Conservation (phyloP, 495 filamentous ascomycete species). For the Terfezia claveryi region DNA sequence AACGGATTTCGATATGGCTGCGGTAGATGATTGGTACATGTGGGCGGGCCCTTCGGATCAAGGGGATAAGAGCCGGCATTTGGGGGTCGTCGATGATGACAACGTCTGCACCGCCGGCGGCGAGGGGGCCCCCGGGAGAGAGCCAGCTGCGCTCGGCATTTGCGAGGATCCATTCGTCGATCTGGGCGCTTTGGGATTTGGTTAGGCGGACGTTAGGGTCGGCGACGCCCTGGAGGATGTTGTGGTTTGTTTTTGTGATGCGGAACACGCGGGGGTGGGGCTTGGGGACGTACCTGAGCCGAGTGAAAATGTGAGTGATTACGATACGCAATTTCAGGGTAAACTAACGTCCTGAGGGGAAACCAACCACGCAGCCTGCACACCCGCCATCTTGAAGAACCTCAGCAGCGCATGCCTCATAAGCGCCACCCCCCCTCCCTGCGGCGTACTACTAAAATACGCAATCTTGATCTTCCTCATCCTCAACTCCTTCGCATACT, state of each 20-base stretch:
- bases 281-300: slow-evolving; percentile 48
- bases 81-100: slow-evolving; percentile 70
- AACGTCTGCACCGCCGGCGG: slow-evolving; percentile 52
- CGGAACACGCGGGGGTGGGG: slow-evolving; percentile 67
- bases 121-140: slow-evolving; percentile 41
- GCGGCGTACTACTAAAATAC: slow-evolving; percentile 70
- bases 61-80: slow-evolving; percentile 61
- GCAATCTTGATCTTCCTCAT: slow-evolving; percentile 46
- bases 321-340: no score
- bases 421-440: slow-evolving; percentile 69
- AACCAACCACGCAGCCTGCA: slow-evolving; percentile 57
- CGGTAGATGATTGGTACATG: slow-evolving; percentile 60
- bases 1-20: slow-evolving; percentile 67
- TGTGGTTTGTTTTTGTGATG: slow-evolving; percentile 79
- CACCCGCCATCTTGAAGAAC: slow-evolving; percentile 43
- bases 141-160: slow-evolving; percentile 67
- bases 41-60: slow-evolving; percentile 50
- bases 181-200: slow-evolving; percentile 32
- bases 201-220: slow-evolving; percentile 38
- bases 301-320: neutral
- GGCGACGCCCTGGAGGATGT: slow-evolving; percentile 71
- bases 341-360: slow-evolving; percentile 4
- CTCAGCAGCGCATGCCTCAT: slow-evolving; percentile 73
- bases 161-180: slow-evolving; percentile 53
- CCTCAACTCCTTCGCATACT: slow-evolving; percentile 46